phyloP scores from a whole-genome alignment of 2,329 filamentous ascomycete genomes.

The Daldinia sp. region DNA sequence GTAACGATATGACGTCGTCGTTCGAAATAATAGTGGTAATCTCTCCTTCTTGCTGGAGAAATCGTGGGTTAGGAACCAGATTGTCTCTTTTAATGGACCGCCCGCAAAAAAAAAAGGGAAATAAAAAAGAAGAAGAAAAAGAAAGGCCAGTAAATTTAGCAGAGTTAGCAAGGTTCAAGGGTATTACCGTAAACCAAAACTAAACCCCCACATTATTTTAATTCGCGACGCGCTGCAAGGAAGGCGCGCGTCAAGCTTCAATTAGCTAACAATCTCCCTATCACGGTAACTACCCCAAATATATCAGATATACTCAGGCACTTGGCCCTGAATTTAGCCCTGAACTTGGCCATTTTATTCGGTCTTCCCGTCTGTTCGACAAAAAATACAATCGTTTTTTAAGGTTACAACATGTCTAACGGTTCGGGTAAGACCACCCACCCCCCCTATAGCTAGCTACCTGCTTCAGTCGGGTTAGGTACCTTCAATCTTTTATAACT shows the following conservation, averaged over 20 bases:
- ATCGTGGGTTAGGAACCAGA: slow-evolving; percentile 1
- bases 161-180: neutral
- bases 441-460: too few relatives aligned
- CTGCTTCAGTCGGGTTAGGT: too few relatives aligned
- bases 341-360: neutral
- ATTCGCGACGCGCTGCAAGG: slow-evolving; percentile 19
- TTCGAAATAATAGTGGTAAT: too few relatives aligned
- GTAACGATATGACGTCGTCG: too few relatives aligned
- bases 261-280: neutral
- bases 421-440: neutral
- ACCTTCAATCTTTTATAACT: too few relatives aligned
- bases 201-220: neutral
- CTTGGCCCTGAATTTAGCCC: slow-evolving; percentile 8
- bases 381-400: neutral
- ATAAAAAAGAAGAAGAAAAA: too few relatives aligned
- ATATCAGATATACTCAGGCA: neutral
- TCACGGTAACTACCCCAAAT: neutral
- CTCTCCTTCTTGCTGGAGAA: too few relatives aligned
- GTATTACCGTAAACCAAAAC: neutral
- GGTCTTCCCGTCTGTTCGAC: neutral
- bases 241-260: slow-evolving; percentile 25
- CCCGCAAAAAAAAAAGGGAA: too few relatives aligned
- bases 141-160: too few relatives aligned
- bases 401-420: neutral
- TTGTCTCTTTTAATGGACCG: neutral